Percentiles rank a stretch among this genome's conserved stretches.
Evolutionary conservation across 768 basidiomycete genomes (phyloP).

Genomic region (Phaeotremella skinneri): DNA sequence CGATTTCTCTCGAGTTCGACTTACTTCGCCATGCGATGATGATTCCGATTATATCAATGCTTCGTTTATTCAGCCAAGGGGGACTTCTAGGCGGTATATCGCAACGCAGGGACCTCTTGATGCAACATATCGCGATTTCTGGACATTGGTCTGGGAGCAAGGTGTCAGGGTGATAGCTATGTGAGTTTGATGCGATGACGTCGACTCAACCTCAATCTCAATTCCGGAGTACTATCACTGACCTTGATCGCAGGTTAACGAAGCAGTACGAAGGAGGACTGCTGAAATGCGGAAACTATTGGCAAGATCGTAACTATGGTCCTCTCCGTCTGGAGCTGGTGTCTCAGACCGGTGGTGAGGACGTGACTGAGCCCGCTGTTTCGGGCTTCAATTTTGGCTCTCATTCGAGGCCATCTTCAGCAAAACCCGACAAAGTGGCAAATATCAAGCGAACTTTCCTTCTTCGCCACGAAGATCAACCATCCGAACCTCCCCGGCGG

Average conservation of each 20-base stretch:
- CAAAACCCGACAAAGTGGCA: conserved; percentile 12
- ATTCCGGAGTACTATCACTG: conserved; percentile 6
- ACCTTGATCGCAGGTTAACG: conserved; percentile 65
- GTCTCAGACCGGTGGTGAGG: conserved; percentile 57
- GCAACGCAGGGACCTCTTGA: conserved; percentile 93
- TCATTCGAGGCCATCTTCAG: conserved; percentile 1
- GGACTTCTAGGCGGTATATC: conserved; percentile 79
- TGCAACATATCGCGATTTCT: conserved; percentile 86
- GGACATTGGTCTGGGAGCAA: conserved; percentile 95
- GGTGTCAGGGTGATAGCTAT: conserved; percentile 92
- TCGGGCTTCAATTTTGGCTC: conserved; percentile 57
- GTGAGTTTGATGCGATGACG: conserved; percentile 47
- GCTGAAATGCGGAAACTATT: conserved; percentile 89
- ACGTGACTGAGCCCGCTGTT: conserved; percentile 33
- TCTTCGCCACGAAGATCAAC: conserved; percentile 64
- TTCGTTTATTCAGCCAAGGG: conserved; percentile 82
- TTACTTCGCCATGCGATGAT: conserved; percentile 57
- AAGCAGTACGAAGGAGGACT: conserved; percentile 82
- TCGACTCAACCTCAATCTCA: neutral
- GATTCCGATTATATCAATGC: conserved; percentile 93
- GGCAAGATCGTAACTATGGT: conserved; percentile 66
- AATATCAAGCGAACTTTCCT: conserved; percentile 60
- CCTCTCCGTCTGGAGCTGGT: conserved; percentile 63
- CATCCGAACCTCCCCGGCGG: conserved; percentile 61
- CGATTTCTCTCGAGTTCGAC: conserved; percentile 83